Base-by-base conservation (phyloP, 176 grass and related monocot species). In the Otatea glauca region DNA sequence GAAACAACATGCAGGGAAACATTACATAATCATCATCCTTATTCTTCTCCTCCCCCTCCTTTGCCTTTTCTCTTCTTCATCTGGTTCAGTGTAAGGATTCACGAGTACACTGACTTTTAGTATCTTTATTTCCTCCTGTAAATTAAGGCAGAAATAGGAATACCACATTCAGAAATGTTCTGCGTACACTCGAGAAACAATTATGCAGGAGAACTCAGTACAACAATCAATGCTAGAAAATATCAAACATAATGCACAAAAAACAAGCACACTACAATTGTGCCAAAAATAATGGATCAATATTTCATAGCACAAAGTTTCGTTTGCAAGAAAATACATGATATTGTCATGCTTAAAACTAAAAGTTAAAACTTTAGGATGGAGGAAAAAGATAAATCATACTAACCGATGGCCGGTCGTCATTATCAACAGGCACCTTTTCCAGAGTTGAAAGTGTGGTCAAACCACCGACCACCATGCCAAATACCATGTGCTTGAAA, bases 121-220 rank as follows among this genome's bases (percentile, higher is more conserved):
- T 87, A 98, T 92, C 91, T 98, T 98, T 86, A 98, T 95, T 87
- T 98, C 92, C 78, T 94, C 96, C 96, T 98, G 83, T 37, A 90
- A 75, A 86, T 56, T 7, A 80, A 85, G 50, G 53, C 10, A 35
- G 14, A 32, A 75, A 82, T 42, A 75, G 32, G 41, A 81, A 60
- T 10, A 65, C 16, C 38, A 76, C 4, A 14, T 42, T 86, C 64
- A 86, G 55, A 55, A 53, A 34, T 44, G 14, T 16, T 70, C 34
- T 67, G 54, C 6, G 21, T 11, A 63, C 27, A 78, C 1, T 88
- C 8, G 39, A 77, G 24, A 24, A 49, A 21, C 12, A 64, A 21
- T 13, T 13, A 42, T 58, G n/a, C 29, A n/a, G 29, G 27, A 84
- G 41, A 61, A 72, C 5, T 50, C 6, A 49, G 17, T 27, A 56